Base-by-base conservation (phyloP, 106 monocot species). In the Phalaenopsis aphrodite region DNA sequence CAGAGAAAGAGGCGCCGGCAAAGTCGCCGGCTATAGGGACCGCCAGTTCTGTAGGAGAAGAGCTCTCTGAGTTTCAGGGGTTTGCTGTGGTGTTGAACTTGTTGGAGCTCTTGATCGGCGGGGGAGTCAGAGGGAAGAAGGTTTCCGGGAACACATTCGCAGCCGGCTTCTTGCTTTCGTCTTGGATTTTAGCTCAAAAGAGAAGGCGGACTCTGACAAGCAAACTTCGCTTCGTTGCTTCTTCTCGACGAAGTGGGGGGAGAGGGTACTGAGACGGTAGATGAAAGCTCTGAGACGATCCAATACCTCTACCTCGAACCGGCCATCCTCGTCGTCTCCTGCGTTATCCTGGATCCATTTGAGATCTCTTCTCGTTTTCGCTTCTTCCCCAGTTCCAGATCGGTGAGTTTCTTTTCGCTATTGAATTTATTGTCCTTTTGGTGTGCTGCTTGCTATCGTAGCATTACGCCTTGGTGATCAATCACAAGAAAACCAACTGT, bases 341-440 rank as follows among this genome's bases (percentile, higher is more conserved):
- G 77, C 82, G 41, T 88, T 85, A 46, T 88, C 89, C 75, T 88
- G 93, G 90, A 81, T 87, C 72, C 90, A 90, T 56, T 72, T 90
- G 81, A 79, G 88, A 83, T 93, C 90, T 82, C 84, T 90, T 48
- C 90, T 93, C 65, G 77, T 90, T 48, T 79, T 90, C 55, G 90
- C 85, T 42, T 85, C 90, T 52, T 88, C 81, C 48, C 82, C 92
- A 3, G 79, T 76, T 39, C 76, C 82, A n/a, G 79, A 90, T 84
- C 81, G 87, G 90, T 87, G 79, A 83, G 81, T 83, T 79, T 41
- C 16, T 72, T 2, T 5, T 41, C 5, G 8, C 41, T 66, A 5
- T 66, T 30, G 8, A 66, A 66, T 30, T 66, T 10, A 7, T 30
- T 10, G 66, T 66, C 10, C 24, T 57, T 15, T 17, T 18, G 57